These are phyloP conservation scores for Aulographum hederae DNA, from an alignment of 2,329 filamentous ascomycete genomes.

Conservation along the genomic window DNA sequence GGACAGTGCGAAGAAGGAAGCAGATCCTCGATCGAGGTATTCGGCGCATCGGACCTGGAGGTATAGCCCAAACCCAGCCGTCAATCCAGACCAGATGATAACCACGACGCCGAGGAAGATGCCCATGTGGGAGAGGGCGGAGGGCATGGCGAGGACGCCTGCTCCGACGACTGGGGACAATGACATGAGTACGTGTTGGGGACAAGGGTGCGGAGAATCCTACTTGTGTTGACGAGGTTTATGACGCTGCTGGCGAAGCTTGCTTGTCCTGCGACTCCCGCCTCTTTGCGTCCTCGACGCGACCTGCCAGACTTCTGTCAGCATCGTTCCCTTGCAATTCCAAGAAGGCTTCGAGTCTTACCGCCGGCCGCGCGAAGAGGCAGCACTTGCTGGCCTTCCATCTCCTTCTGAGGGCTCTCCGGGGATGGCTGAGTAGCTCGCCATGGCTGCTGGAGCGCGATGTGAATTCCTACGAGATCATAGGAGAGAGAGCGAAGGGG, in stretches of 20 bases:
- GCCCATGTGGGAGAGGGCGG: conserved; percentile 88
- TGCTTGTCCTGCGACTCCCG: conserved; percentile 52
- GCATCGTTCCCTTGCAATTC: too few relatives aligned
- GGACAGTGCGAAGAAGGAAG: conserved; percentile 92
- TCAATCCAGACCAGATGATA: conserved; percentile 80
- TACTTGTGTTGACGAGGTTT: conserved; percentile 93
- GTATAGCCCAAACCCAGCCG: conserved; percentile 83
- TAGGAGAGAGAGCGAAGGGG: background rate
- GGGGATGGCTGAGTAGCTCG: conserved; percentile 26
- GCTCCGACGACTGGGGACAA: conserved; percentile 59
- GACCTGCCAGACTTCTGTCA: conserved; percentile 42
- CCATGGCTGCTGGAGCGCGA: conserved; percentile 21
- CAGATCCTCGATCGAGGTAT: conserved; percentile 74
- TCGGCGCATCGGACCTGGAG: conserved; percentile 83
- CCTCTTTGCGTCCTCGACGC: conserved; percentile 49
- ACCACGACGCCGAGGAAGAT: conserved; percentile 68
- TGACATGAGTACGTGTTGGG: background rate
- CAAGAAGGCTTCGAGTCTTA: too few relatives aligned
- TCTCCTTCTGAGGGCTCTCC: conserved; percentile 17
- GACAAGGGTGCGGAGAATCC: conserved; percentile 9
- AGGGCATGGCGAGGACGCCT: conserved; percentile 88
- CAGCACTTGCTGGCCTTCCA: conserved; percentile 21
- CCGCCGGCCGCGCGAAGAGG: conserved; percentile 20
- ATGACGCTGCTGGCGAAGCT: conserved; percentile 82
- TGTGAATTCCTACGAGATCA: too few relatives aligned